Conservation (phyloP, 352 stramenopile species). For the Phytophthora macrochlamydospora region DNA sequence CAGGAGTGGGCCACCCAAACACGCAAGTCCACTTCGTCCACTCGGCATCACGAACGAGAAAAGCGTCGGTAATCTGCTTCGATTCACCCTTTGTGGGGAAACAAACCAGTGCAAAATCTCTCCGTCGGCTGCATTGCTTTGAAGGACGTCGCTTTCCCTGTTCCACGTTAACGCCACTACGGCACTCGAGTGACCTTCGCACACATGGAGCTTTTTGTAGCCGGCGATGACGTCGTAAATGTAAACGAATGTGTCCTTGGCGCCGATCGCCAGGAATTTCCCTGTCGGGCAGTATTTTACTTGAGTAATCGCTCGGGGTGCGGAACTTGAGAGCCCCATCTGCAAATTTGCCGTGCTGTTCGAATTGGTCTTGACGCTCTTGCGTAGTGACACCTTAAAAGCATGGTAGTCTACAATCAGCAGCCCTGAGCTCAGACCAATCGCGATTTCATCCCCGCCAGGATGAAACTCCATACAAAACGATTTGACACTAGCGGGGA, state of each 20-base stretch:
- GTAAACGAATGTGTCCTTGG: conserved; percentile 71
- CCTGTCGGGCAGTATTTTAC: conserved; percentile 63
- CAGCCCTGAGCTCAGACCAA: conserved; percentile 54
- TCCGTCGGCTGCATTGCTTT: conserved; percentile 77
- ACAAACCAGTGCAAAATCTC: conserved; percentile 69
- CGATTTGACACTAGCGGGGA: conserved; percentile 30
- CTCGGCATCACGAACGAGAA: conserved; percentile 57
- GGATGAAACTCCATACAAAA: conserved; percentile 66
- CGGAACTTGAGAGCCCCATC: conserved; percentile 3
- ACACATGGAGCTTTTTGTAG: conserved; percentile 70
- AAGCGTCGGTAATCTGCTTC: conserved; percentile 71
- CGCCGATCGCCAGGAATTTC: conserved; percentile 53
- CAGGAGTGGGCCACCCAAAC: conserved; percentile 69
- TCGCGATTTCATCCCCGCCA: conserved; percentile 51
- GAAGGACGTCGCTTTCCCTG: conserved; percentile 73
- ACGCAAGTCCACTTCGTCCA: conserved; percentile 75
- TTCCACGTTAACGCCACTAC: conserved; percentile 91
- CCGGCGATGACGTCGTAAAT: conserved; percentile 50
- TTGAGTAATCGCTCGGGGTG: conserved; percentile 32
- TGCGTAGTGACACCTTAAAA: conserved; percentile 45
- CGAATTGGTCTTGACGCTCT: conserved; percentile 38
- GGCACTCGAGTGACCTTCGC: conserved; percentile 81
- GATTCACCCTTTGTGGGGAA: conserved; percentile 32
- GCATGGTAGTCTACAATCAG: conserved; percentile 51
- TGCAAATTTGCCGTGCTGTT: conserved; percentile 21